Conservation (phyloP, 371 early-diverging fungal species). For the Apophysomyces trapeziformis region DNA sequence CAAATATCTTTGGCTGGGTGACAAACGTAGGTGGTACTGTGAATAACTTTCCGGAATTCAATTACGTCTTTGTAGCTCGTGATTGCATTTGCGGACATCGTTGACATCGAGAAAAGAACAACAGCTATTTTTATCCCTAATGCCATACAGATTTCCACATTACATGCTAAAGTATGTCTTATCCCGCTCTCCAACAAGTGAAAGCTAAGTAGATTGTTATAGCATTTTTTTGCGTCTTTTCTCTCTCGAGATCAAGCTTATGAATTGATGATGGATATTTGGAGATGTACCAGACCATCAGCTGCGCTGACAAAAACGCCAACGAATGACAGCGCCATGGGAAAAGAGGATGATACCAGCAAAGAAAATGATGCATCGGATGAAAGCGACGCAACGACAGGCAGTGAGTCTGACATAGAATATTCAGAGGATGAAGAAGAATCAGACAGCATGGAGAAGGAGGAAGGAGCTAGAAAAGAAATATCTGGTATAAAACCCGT, state of each 20-base stretch:
- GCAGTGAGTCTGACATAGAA: neutral
- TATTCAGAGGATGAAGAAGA: slow-evolving; percentile 13
- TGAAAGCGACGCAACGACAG: neutral
- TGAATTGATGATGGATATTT: slow-evolving; percentile 71
- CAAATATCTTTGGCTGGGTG: slow-evolving; percentile 97
- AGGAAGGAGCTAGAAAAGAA: slow-evolving; percentile 24
- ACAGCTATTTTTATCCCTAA: slow-evolving; percentile 88
- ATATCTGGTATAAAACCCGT: neutral
- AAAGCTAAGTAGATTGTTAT: neutral
- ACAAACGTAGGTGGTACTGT: slow-evolving; percentile 65
- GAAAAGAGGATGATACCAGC: neutral
- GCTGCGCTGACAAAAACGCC: neutral
- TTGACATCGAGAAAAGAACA: slow-evolving; percentile 78
- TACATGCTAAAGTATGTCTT: slow-evolving; percentile 57
- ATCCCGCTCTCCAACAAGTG: neutral
- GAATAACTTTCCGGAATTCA: neutral
- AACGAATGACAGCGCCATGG: neutral
- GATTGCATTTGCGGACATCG: slow-evolving; percentile 83
- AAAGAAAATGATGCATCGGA: slow-evolving; percentile 10
- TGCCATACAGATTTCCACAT: slow-evolving; percentile 81
- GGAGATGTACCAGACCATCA: slow-evolving; percentile 49
- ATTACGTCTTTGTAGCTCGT: slow-evolving; percentile 62
- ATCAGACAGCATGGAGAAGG: slow-evolving; percentile 42
- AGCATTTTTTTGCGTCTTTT: slow-evolving; percentile 84
- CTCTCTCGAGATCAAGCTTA: slow-evolving; percentile 80